Percentiles rank a stretch among this genome's conserved stretches.
These are phyloP conservation scores for Pythium volutum DNA, from an alignment of 352 stramenopile species.

Conservation along the genomic window DNA sequence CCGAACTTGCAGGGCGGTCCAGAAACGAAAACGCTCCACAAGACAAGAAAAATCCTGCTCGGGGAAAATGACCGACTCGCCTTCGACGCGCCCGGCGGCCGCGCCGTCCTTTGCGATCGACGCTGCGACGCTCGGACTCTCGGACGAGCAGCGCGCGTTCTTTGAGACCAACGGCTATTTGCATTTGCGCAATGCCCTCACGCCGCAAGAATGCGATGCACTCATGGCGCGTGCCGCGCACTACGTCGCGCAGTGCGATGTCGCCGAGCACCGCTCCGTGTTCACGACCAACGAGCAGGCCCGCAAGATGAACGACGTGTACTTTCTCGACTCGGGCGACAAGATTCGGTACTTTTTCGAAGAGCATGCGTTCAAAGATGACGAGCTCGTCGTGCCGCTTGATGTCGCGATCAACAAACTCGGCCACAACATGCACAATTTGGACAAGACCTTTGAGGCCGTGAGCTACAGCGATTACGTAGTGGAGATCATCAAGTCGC, in stretches of 20 bases:
- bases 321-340: slow-evolving; percentile 93
- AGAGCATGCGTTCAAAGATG: slow-evolving; percentile 61
- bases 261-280: slow-evolving; percentile 66
- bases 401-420: slow-evolving; percentile 93
- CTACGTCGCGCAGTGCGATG: slow-evolving; percentile 60
- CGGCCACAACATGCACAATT: slow-evolving; percentile 93
- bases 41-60: too few species aligned
- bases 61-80: not conserved
- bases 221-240: slow-evolving; percentile 46
- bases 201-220: slow-evolving; percentile 42
- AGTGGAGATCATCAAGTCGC: slow-evolving; percentile 63
- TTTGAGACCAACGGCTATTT: slow-evolving; percentile 71
- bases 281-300: slow-evolving; percentile 84
- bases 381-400: slow-evolving; percentile 55
- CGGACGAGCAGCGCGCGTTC: slow-evolving; percentile 52
- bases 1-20: too few species aligned
- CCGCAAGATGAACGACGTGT: slow-evolving; percentile 84
- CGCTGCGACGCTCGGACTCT: slow-evolving; percentile 30
- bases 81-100: not conserved
- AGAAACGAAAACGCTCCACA: too few species aligned
- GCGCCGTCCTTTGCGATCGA: slow-evolving; percentile 10
- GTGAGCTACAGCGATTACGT: slow-evolving; percentile 85
- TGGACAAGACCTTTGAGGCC: slow-evolving; percentile 80
- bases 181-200: slow-evolving; percentile 44
- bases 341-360: slow-evolving; percentile 95